Conservation (phyloP, 176 grass and related monocot species). For the Miscanthus lutarioriparius region DNA sequence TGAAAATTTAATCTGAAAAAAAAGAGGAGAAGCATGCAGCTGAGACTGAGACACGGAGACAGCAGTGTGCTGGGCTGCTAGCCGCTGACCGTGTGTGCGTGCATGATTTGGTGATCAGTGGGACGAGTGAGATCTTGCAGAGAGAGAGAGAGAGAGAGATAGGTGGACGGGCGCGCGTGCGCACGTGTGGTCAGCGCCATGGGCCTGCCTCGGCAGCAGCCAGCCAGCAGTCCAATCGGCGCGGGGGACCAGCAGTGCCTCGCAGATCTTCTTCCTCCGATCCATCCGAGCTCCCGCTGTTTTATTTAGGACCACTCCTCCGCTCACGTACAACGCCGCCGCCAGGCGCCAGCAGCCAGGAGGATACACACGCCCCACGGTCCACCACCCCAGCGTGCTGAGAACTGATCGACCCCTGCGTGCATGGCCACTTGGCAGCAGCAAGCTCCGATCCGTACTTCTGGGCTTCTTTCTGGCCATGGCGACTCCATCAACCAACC, state of each 20-base stretch:
- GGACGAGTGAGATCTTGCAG: slow-evolving; percentile 29
- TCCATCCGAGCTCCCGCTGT: neutral
- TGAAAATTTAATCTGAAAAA: too few species aligned
- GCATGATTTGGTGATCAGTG: slow-evolving; percentile 19
- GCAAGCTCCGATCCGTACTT: neutral
- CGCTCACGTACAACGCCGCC: neutral
- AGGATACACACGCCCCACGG: neutral
- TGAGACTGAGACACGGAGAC: neutral
- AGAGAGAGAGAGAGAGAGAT: slow-evolving; percentile 23
- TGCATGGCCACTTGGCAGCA: neutral
- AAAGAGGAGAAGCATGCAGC: too few species aligned
- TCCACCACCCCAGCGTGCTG: neutral
- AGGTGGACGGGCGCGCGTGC: neutral
- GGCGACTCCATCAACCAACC: neutral
- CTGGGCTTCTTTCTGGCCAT: neutral
- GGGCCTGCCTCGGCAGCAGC: slow-evolving; percentile 11
- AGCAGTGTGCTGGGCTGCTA: neutral
- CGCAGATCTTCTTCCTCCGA: slow-evolving; percentile 26
- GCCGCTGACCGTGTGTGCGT: neutral
- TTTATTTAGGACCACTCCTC: slow-evolving; percentile 30
- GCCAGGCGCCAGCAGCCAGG: neutral
- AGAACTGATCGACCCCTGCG: neutral
- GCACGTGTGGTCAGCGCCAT: slow-evolving; percentile 55
- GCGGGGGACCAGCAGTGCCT: slow-evolving; percentile 50
- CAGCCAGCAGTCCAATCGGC: slow-evolving; percentile 23